A percentile compares a stretch with the other conserved stretches of the same genome.
Evolutionary conservation across 1,284 basidiomycete species (phyloP).

Genomic region (Phellinidium pouzarii): DNA sequence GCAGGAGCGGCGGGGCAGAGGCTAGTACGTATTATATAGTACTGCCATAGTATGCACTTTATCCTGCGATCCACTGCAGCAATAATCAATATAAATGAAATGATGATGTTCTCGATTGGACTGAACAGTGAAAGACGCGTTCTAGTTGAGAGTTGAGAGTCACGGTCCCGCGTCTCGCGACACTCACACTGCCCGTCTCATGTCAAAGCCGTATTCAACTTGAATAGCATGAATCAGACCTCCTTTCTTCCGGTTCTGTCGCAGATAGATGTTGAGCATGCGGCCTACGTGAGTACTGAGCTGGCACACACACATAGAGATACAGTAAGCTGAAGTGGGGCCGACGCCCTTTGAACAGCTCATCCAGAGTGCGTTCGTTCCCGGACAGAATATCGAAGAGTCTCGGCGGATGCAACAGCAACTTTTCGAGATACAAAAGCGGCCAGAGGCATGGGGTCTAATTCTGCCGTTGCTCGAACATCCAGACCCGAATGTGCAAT

Average conservation of each 20-base stretch:
- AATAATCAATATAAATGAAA: too few relatives aligned
- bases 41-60: too few relatives aligned
- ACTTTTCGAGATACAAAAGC: conserved; percentile 67
- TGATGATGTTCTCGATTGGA: too few relatives aligned
- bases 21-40: too few relatives aligned
- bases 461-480: conserved; percentile 66
- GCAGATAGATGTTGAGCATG: conserved; percentile 38
- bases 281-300: conserved; percentile 42
- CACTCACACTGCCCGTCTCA: background rate
- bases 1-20: too few relatives aligned
- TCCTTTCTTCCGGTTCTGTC: conserved; percentile 35
- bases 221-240: background rate
- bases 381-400: conserved; percentile 45
- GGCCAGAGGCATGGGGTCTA: conserved; percentile 71
- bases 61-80: too few relatives aligned
- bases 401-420: conserved; percentile 64
- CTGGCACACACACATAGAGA: too few relatives aligned
- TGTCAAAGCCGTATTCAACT: background rate
- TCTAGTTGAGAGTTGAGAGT: too few relatives aligned
- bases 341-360: conserved; percentile 30
- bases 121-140: too few relatives aligned
- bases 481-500: conserved; percentile 75
- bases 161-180: too few relatives aligned
- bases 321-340: conserved; percentile 10
- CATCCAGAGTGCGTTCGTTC: conserved; percentile 57